Evolutionary conservation across 2,329 filamentous ascomycete genomes (phyloP), one percentile per base, ranked within the genome.

Genomic region (Talaromyces sp.): DNA sequence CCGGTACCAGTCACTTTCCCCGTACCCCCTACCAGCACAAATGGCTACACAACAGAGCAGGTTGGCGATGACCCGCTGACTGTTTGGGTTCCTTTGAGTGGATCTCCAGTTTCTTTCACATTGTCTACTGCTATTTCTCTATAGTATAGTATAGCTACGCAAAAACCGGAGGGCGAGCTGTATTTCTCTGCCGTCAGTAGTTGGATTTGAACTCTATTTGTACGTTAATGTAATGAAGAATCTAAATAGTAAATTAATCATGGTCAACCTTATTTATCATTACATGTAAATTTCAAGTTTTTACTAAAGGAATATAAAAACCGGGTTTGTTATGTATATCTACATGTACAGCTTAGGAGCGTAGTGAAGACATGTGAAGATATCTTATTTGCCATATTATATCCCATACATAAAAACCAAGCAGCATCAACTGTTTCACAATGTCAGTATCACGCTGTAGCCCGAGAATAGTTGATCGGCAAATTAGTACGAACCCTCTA

Each of bases 1-100:
- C 74, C 80, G 0, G 81, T 87, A 56, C 84, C 85, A 0, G 78
- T 87, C 18, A 86, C 83, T 0, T 77, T 86, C 63, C 84, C 81
- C 0, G 73, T 72, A 4, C 68, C 75, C 0, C 79, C 79, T 10
- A 75, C 78, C 18, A 75, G 73, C 50, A 79, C 76, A 0, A 76
- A 77, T 33, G 78, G 78, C 33, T 78, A 78, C 40, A 76, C 75
- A 1, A 76, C 74, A 36, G 83, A 87, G 67, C 73, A 85, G 71
- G 67, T 85, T 18, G 86, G 85, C n/a, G 78, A 68, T 50, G 82
- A 85, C 69, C 81, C 83, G 4, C 68, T 79, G 51, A 84, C 82
- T 2, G 72, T 82, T 57, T 84, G 81, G 81, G 77, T 80, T 28
- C 73, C 72, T 31, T 69, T 84, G 57, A 70, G 73, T 10, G 82